Conservation (phyloP, 352 stramenopile species). For the Aphanomyces astaci region DNA sequence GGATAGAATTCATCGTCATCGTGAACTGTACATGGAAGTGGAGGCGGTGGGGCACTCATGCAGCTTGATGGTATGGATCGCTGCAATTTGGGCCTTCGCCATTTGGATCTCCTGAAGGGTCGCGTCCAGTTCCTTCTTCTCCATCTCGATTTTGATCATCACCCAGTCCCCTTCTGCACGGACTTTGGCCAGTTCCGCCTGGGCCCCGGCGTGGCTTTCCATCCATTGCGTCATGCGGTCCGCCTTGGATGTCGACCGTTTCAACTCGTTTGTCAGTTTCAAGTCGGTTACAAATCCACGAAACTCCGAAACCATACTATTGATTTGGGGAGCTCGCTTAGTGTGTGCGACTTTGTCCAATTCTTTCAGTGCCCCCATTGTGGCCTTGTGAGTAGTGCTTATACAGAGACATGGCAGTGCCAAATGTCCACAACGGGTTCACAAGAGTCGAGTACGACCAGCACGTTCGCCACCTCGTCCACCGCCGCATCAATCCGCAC, state of each 20-base stretch:
- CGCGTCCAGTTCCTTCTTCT: constrained; percentile 14
- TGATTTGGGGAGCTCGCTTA: too few species aligned
- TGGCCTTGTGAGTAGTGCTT: too few species aligned
- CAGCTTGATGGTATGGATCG: constrained; percentile 1
- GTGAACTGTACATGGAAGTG: neutral
- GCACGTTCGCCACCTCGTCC: constrained; percentile 37
- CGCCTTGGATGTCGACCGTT: neutral
- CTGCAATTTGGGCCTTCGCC: neutral
- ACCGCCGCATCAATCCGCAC: constrained; percentile 43
- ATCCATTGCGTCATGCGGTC: neutral
- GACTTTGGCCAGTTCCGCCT: constrained; percentile 15
- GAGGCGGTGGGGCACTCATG: neutral
- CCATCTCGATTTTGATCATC: constrained; percentile 24
- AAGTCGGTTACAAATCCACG: too few species aligned
- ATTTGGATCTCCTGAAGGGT: neutral
- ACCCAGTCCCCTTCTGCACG: constrained; percentile 20
- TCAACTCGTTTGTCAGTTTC: too few species aligned
- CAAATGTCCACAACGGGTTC: constrained; percentile 29
- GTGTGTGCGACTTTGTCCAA: too few species aligned
- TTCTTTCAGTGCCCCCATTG: too few species aligned
- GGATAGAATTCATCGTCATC: too few species aligned
- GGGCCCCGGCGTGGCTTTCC: neutral
- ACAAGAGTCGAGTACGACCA: constrained; percentile 59
- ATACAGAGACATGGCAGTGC: neutral
- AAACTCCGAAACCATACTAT: too few species aligned